Percentiles rank a stretch among this genome's conserved stretches.
phyloP scores from a whole-genome alignment of 345 rosid genomes.

The Sonneratia caseolaris region DNA sequence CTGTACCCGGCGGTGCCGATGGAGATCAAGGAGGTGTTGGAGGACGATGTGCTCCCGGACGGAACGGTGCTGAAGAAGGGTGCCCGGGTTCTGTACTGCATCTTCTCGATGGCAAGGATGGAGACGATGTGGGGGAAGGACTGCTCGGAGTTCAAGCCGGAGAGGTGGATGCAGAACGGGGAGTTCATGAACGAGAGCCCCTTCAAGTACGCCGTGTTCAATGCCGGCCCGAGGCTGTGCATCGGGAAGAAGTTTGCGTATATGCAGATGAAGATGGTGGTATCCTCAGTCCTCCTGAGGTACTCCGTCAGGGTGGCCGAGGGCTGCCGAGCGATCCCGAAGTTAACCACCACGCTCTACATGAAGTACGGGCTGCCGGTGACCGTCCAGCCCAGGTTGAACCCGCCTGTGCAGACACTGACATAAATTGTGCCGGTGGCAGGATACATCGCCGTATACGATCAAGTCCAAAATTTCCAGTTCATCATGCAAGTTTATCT shows the following conservation, averaged over 20 bases:
- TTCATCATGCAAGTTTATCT: no score
- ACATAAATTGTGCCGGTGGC: no score
- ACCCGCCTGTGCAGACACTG: neutral
- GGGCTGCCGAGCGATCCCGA: constrained; percentile 38
- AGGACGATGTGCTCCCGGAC: constrained; percentile 55
- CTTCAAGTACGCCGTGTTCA: constrained; percentile 65
- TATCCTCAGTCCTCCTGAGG: constrained; percentile 50
- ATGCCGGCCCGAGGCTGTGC: constrained; percentile 67
- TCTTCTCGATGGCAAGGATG: constrained; percentile 54
- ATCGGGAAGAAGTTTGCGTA: constrained; percentile 67
- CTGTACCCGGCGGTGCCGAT: constrained; percentile 65
- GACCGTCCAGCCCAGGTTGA: constrained; percentile 36
- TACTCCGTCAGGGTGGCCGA: constrained; percentile 44
- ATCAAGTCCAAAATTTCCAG: no score
- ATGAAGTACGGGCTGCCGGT: constrained; percentile 64
- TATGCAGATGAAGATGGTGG: constrained; percentile 85
- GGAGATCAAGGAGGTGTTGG: constrained; percentile 49
- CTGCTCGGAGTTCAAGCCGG: constrained; percentile 54
- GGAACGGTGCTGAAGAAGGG: constrained; percentile 41
- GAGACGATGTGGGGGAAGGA: constrained; percentile 60
- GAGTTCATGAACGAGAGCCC: constrained; percentile 51
- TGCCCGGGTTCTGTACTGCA: constrained; percentile 33
- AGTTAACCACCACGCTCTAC: constrained; percentile 62
- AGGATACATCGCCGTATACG: no score
- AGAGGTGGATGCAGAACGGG: constrained; percentile 53